Percentiles rank a stretch among this genome's conserved stretches.
Conservation (phyloP, 345 rosid genomes). For the Bretschneidera sinensis region DNA sequence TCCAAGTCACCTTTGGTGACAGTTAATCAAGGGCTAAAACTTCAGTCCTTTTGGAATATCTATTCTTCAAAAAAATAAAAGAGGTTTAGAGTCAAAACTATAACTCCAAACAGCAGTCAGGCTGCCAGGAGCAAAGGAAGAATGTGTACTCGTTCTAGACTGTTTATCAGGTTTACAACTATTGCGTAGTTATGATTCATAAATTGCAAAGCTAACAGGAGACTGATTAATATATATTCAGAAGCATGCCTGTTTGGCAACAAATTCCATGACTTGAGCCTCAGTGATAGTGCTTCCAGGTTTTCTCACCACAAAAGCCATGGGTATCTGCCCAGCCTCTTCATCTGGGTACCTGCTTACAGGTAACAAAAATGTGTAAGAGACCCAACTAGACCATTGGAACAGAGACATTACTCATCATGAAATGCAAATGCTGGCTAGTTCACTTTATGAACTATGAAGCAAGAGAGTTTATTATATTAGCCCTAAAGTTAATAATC, state of each 20-base stretch:
- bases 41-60: too few species aligned
- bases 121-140: too few species aligned
- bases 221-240: background rate
- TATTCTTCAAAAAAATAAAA: background rate
- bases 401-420: too few species aligned
- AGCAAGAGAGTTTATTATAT: too few species aligned
- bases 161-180: too few species aligned
- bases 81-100: background rate
- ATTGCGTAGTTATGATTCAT: background rate
- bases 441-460: too few species aligned
- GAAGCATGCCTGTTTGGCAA: slow-evolving; percentile 63
- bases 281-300: slow-evolving; percentile 54
- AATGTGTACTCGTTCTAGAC: too few species aligned
- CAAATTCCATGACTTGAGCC: slow-evolving; percentile 60
- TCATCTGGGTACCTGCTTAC: slow-evolving; percentile 78
- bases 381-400: background rate
- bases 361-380: background rate
- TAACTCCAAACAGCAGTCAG: background rate
- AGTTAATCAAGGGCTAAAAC: too few species aligned
- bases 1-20: too few species aligned
- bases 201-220: background rate
- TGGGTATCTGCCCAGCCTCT: slow-evolving; percentile 93
- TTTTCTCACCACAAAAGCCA: slow-evolving; percentile 93
- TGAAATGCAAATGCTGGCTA: too few species aligned
- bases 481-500: background rate